Base-by-base conservation (phyloP, 805 yeast genomes). In the Hermanozyma aechmeae region DNA sequence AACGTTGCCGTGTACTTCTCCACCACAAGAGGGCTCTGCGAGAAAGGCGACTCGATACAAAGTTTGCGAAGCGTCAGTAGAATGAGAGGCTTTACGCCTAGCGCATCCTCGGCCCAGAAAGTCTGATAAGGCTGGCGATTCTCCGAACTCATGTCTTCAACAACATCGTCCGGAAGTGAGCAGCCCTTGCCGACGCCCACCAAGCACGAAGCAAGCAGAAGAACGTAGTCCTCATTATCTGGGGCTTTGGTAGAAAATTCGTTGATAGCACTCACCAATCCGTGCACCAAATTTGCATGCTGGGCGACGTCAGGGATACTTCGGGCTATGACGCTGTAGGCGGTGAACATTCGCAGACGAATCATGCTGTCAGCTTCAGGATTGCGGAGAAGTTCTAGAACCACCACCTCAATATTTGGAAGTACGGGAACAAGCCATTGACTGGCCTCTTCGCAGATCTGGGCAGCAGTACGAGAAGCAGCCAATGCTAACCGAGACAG, bases 101-200 rank as follows among this genome's bases (percentile, higher is more conserved):
- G 40, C 2, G 73, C 70, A 45, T 77, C 81, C 10, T 43, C 34
- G 0, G 33, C 24, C 80, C 83, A 75, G 42, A 59, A 73, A 13
- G 43, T 42, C 26, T 46, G 39, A 13, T 33, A 32, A 2, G 34
- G 34, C 4, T 29, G 23, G 15, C 51, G 53, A 14, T 46, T 35
- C 28, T 65, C 63, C 11, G 52, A 58, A 6, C 38, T 42, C 15
- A 56, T 56, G 24, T 51, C 56, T 8, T 61, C 68, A 24, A 59
- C 65, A 2, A 59, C 55, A 15, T 59, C 66, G 16, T 76, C 84
- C 0, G 83, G 77, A 2, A 69, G 51, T 28, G 72, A 71, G 44
- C 79, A 51, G 0, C 86, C 84, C 32, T 76, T 78, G 0, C 85
- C 92, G 3, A 84, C 57, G 30, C 79, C 82, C n/a, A 66, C 65